These are phyloP conservation scores for Gnomoniopsis smithogilvyi DNA, from an alignment of 2,329 filamentous ascomycete species.

Conservation along the genomic window DNA sequence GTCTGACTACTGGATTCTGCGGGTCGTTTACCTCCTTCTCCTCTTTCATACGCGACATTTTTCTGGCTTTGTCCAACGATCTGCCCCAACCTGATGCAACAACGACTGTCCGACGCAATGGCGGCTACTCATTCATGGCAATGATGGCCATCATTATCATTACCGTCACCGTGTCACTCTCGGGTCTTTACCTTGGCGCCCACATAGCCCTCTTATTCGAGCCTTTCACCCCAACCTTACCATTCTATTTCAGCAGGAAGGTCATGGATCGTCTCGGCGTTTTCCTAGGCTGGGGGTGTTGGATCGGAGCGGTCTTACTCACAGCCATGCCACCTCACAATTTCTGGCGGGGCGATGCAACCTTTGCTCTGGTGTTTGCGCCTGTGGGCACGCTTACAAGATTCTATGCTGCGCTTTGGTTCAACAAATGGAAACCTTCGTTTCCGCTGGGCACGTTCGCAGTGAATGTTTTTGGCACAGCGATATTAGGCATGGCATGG, in stretches of 20 bases:
- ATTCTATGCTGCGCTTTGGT: conserved; percentile 66
- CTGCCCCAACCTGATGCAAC: conserved; percentile 45
- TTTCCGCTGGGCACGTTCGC: conserved; percentile 87
- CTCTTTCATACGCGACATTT: conserved; percentile 75
- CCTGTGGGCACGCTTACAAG: conserved; percentile 74
- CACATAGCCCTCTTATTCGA: conserved; percentile 68
- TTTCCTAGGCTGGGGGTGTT: conserved; percentile 67
- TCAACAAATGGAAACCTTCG: conserved; percentile 64
- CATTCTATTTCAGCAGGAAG: conserved; percentile 53
- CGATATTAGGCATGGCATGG: conserved; percentile 71
- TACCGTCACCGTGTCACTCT: conserved; percentile 68
- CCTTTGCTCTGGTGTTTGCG: conserved; percentile 79
- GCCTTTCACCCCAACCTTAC: conserved; percentile 56
- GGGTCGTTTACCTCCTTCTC: conserved; percentile 81
- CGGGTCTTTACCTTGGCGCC: conserved; percentile 67
- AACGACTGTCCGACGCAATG: conserved; percentile 50
- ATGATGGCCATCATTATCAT: conserved; percentile 70
- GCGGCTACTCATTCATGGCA: conserved; percentile 81
- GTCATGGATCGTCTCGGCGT: conserved; percentile 62
- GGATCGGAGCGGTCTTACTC: conserved; percentile 74
- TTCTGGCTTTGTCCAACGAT: conserved; percentile 75
- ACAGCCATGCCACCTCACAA: conserved; percentile 66
- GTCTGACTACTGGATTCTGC: conserved; percentile 65
- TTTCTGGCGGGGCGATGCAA: conserved; percentile 69
- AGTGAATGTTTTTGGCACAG: conserved; percentile 76